phyloP scores from a whole-genome alignment of 768 basidiomycete species.

The Phlegmacium glaucopus region DNA sequence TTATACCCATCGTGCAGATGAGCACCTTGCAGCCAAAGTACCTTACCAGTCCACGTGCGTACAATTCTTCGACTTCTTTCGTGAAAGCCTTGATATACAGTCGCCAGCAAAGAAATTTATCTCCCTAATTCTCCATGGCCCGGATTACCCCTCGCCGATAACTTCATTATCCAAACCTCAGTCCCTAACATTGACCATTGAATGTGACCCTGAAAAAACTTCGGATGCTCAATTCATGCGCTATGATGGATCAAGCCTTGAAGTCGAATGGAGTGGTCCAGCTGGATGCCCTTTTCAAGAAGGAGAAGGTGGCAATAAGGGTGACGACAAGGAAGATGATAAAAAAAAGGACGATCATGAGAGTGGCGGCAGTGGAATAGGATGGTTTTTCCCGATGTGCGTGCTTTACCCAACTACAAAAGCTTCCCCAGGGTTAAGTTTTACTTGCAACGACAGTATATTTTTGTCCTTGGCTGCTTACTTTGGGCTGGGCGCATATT shows the following conservation, averaged over 20 bases:
- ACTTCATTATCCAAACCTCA: constrained; percentile 47
- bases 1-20: constrained; percentile 68
- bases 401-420: constrained; percentile 20
- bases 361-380: constrained; percentile 68
- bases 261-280: constrained; percentile 60
- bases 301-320: constrained; percentile 17
- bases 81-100: not conserved
- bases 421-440: not conserved
- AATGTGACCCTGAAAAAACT: constrained; percentile 44
- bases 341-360: constrained; percentile 27
- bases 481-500: constrained; percentile 77
- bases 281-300: constrained; percentile 51
- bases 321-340: constrained; percentile 25
- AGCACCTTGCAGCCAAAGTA: constrained; percentile 29
- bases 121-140: constrained; percentile 53
- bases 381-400: constrained; percentile 86
- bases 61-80: not conserved
- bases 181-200: constrained; percentile 55
- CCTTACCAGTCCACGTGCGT: constrained; percentile 36
- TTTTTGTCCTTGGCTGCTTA: constrained; percentile 67
- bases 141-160: constrained; percentile 53
- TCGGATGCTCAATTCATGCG: constrained; percentile 51
- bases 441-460: constrained; percentile 35
- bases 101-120: constrained; percentile 51
- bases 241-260: constrained; percentile 54